Evolutionary conservation across 2,329 filamentous ascomycete genomes (phyloP).

Genomic region (Fusarium scirpi): DNA sequence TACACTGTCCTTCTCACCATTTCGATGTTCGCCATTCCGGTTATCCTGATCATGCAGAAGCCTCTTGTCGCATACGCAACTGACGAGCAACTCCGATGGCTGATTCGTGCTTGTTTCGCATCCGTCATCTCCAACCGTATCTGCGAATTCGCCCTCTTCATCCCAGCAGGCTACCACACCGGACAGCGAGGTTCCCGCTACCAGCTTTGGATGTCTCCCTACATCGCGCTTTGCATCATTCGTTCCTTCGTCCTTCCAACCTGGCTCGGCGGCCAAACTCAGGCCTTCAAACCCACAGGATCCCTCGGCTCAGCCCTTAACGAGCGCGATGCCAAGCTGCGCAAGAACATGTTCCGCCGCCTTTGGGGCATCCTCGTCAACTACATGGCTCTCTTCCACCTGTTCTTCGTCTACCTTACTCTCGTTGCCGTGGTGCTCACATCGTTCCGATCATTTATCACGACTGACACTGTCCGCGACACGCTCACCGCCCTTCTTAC

Average conservation of each 20-base stretch:
- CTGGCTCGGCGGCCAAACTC: slow-evolving; percentile 69
- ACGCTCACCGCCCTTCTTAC: slow-evolving; percentile 67
- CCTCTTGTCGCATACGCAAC: slow-evolving; percentile 68
- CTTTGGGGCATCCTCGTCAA: slow-evolving; percentile 67
- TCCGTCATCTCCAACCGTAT: slow-evolving; percentile 64
- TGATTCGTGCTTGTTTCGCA: slow-evolving; percentile 67
- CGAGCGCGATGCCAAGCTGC: slow-evolving; percentile 65
- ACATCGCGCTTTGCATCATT: slow-evolving; percentile 68
- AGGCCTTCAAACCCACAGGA: slow-evolving; percentile 71
- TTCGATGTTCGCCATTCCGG: slow-evolving; percentile 68
- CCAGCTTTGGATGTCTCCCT: slow-evolving; percentile 73
- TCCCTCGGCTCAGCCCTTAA: slow-evolving; percentile 67
- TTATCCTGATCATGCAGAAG: slow-evolving; percentile 68
- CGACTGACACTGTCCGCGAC: slow-evolving; percentile 53
- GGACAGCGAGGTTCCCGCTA: slow-evolving; percentile 67
- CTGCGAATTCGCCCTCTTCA: slow-evolving; percentile 68
- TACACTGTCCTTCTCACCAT: slow-evolving; percentile 67
- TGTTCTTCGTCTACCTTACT: slow-evolving; percentile 66
- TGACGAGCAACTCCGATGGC: slow-evolving; percentile 67
- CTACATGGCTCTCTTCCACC: slow-evolving; percentile 67
- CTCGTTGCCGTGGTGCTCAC: slow-evolving; percentile 63
- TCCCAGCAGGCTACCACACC: slow-evolving; percentile 69
- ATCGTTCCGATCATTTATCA: slow-evolving; percentile 62
- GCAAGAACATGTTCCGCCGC: slow-evolving; percentile 65
- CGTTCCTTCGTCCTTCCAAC: slow-evolving; percentile 68